Base-by-base conservation (phyloP, 129 eudicot species). In the Flaveria trinervia region DNA sequence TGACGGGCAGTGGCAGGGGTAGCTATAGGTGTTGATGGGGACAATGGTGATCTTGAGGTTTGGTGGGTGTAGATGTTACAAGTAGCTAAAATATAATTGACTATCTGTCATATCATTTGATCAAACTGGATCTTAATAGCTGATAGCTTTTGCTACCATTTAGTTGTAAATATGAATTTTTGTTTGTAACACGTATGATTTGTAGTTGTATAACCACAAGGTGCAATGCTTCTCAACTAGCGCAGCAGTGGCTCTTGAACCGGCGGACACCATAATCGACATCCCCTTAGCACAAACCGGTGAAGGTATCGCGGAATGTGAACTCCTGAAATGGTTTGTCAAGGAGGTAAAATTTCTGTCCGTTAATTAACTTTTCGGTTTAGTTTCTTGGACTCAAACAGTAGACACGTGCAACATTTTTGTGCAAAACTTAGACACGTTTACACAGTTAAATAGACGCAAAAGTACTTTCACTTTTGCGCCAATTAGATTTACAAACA, bases 281-380 rank as follows among this genome's bases (percentile, higher is more conserved):
- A 81, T 94, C 46, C 97, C 96, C 20, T 83, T 94, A 81, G 97
- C 98, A 20, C 98, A 94, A 83, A 94, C 98, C 9, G 98, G 98
- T 41, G 98, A 94, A 85, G 98, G 98, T 43, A 94, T 94, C 78
- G 98, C 97, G 28, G 98, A 94, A 77, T 94, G 98, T 81, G 98
- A 94, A 82, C 96, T 94, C 59, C 88, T 94, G 61, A 84, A 94
- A 83, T 94, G 98, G 97, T 94, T 87, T 86, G 97, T 94, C 30
- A 73, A 85, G 67, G 93, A 89, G 92, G 98, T 94, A 69, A 81
- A 86, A 81, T 39, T 13, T 76, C 4, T 13, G 14, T 15, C 20
- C 17, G 4, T 9, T 8, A 16, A 52, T 5, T 36, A 52, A 52
- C 59, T 3, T 69, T 30, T 57, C 3, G 11, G 30, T 22, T 10